Conservation (phyloP, 306 rosid species). For the Lagenaria siceraria region DNA sequence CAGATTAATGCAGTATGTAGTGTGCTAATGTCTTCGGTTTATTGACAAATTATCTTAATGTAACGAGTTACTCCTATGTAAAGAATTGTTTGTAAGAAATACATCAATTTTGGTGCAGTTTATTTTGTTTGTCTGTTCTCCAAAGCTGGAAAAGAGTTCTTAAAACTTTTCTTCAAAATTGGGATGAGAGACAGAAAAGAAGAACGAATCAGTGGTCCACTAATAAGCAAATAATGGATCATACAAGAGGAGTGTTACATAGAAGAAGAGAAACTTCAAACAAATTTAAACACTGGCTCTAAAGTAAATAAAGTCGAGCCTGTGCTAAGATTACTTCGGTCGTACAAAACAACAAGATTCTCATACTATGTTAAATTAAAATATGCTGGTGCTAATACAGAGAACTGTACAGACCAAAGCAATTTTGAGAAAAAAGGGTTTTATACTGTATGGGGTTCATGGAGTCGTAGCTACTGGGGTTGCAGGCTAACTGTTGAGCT, state of each 20-base stretch:
- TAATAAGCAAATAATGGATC: not conserved
- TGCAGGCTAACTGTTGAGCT: constrained; percentile 34
- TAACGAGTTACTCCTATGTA: not conserved
- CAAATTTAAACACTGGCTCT: not conserved
- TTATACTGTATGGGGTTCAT: not conserved
- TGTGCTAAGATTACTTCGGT: not conserved
- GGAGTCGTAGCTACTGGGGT: not conserved
- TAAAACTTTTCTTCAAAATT: not conserved
- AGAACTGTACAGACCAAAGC: not conserved
- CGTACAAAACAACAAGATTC: not conserved
- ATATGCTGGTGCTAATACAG: not conserved
- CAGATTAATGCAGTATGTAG: constrained; percentile 2
- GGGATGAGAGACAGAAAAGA: not conserved
- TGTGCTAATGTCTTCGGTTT: not conserved
- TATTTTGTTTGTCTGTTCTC: not conserved
- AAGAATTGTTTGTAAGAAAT: not conserved
- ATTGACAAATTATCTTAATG: not conserved
- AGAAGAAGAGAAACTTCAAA: not conserved
- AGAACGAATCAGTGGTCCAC: not conserved
- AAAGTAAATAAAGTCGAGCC: not conserved
- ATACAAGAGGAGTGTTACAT: not conserved
- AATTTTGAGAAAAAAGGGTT: not conserved
- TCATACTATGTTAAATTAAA: not conserved
- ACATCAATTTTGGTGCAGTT: not conserved
- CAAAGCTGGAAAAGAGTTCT: not conserved